Conservation (phyloP, 176 grass and related monocot species). For the Cenchrus fungigraminus region DNA sequence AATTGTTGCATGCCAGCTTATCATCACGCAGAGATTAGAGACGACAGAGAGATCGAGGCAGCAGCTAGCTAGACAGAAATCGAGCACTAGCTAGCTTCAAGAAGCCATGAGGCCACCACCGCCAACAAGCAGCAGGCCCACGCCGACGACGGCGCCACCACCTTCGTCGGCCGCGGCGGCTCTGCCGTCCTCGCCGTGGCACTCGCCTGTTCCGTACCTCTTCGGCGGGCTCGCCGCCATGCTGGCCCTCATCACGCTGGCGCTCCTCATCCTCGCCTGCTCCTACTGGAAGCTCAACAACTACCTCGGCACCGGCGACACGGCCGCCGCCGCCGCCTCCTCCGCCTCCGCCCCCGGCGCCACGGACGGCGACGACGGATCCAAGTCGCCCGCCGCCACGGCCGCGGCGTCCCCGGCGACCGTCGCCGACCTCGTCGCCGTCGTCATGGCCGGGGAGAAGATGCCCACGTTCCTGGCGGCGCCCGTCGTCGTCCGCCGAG, state of each 20-base stretch:
- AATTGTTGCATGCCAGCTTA: background rate
- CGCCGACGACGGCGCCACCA: background rate
- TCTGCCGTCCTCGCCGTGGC: constrained; percentile 44
- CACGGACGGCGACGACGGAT: background rate
- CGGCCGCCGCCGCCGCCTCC: too few species aligned
- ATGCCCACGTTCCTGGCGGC: constrained; percentile 65
- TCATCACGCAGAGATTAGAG: background rate
- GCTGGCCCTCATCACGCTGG: constrained; percentile 66
- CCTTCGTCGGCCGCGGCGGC: background rate
- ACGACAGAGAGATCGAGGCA: background rate
- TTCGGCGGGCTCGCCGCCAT: constrained; percentile 68
- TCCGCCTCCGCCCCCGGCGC: background rate
- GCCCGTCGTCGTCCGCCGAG: constrained; percentile 35
- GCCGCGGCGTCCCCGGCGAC: background rate
- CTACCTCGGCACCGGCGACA: constrained; percentile 27
- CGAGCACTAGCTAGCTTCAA: background rate
- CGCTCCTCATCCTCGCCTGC: constrained; percentile 83
- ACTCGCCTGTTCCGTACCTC: constrained; percentile 78
- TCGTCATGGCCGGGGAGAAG: constrained; percentile 78
- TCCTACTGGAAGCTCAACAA: constrained; percentile 84
- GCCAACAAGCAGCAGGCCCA: background rate
- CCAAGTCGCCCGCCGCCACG: constrained; percentile 10
- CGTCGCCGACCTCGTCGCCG: constrained; percentile 42
- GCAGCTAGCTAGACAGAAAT: background rate
- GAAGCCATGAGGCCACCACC: background rate